These are phyloP conservation scores for Diutina ranongensis DNA, from an alignment of 1,139 yeast genomes.

Conservation along the genomic window DNA sequence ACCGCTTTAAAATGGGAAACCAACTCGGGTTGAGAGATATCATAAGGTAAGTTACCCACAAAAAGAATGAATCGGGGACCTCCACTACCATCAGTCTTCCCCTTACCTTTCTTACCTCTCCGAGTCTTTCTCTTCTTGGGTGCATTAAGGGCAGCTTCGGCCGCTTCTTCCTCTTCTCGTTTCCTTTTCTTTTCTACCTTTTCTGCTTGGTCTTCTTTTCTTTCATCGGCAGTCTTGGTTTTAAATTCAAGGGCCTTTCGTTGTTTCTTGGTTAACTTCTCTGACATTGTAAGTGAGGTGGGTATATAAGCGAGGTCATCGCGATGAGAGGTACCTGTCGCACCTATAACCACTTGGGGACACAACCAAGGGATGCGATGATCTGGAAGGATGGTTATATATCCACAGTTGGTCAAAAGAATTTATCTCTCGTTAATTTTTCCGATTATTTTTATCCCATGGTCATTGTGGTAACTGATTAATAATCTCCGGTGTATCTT, in stretches of 20 bases:
- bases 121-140: constrained; percentile 66
- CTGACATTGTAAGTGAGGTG: constrained; percentile 10
- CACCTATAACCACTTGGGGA: not conserved
- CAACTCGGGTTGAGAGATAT: constrained; percentile 49
- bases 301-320: not conserved
- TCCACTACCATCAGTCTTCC: constrained; percentile 27
- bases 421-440: no score
- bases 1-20: constrained; percentile 65
- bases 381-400: no score
- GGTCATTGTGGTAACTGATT: no score
- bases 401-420: no score
- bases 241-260: constrained; percentile 67
- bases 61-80: constrained; percentile 74
- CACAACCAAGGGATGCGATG: no score
- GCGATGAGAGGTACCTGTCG: not conserved
- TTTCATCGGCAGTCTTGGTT: constrained; percentile 28
- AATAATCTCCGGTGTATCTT: no score
- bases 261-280: constrained; percentile 66
- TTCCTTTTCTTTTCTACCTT: constrained; percentile 14
- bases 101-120: constrained; percentile 63
- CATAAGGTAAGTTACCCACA: constrained; percentile 87
- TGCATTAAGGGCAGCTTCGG: no score
- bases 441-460: no score
- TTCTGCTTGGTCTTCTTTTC: constrained; percentile 20
- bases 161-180: constrained; percentile 9